Evolutionary conservation across 192 early-diverging fungal species (phyloP).

Genomic region (Dissophora globulifera): DNA sequence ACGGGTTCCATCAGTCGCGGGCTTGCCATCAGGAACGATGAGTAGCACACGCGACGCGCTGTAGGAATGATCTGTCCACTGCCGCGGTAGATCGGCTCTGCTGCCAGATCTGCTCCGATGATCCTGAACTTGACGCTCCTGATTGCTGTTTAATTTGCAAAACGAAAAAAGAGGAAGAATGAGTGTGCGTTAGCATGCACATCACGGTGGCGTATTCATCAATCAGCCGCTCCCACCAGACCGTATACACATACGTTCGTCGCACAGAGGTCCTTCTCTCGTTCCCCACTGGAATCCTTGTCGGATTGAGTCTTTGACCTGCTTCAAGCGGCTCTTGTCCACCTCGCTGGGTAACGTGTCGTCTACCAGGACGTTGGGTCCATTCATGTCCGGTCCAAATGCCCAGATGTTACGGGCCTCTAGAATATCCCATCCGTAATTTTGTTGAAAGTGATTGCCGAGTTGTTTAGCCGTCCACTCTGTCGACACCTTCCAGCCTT

Average conservation of each 20-base stretch:
- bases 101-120: conserved; percentile 84
- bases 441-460: conserved; percentile 83
- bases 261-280: conserved; percentile 94
- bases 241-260: conserved; percentile 89
- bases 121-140: conserved; percentile 96
- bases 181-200: too few relatives aligned
- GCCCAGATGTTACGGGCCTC: conserved; percentile 97
- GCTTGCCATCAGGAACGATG: conserved; percentile 93
- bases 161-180: background rate
- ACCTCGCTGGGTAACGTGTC: conserved; percentile 96
- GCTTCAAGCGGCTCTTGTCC: conserved; percentile 82
- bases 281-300: conserved; percentile 99
- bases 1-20: conserved; percentile 98
- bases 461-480: conserved; percentile 80
- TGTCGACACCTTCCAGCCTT: conserved; percentile 74
- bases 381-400: conserved; percentile 93
- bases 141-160: conserved; percentile 75
- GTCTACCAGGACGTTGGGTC: conserved; percentile 94
- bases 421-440: conserved; percentile 95
- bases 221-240: too few relatives aligned
- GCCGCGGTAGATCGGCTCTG: conserved; percentile 90
- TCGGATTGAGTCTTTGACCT: conserved; percentile 85
- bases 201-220: too few relatives aligned
- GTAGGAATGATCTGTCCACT: conserved; percentile 98
- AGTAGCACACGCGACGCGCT: conserved; percentile 95